Percentiles rank a stretch among this genome's conserved stretches.
phyloP scores from a whole-genome alignment of 2,329 filamentous ascomycete genomes.

The Aspergillus versicolor region DNA sequence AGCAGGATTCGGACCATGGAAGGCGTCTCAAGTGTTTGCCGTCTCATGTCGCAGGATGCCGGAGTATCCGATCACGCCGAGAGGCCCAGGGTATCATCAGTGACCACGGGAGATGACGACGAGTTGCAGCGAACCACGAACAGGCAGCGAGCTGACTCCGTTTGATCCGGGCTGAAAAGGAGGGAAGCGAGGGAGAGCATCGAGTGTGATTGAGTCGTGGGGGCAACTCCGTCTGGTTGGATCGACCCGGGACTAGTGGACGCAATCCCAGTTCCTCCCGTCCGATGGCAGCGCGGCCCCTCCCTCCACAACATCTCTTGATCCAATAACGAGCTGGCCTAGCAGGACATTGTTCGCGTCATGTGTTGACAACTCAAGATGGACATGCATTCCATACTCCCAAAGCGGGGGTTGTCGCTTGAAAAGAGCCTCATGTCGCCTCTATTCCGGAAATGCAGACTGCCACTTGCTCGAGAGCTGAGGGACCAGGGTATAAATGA shows the following conservation, averaged over 20 bases:
- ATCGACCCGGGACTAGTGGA: conserved; percentile 8
- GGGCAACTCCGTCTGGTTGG: conserved; percentile 8
- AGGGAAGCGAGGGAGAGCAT: background rate
- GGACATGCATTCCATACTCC: background rate
- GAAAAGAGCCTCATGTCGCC: conserved; percentile 7
- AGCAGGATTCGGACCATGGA: background rate
- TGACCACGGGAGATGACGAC: conserved; percentile 1
- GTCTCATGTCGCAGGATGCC: background rate
- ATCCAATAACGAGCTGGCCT: background rate
- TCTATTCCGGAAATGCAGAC: background rate
- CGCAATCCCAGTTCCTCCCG: conserved; percentile 1
- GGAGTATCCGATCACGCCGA: background rate
- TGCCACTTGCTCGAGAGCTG: background rate
- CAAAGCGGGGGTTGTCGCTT: conserved; percentile 3
- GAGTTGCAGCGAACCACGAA: background rate
- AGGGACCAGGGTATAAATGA: background rate
- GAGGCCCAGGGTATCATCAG: background rate
- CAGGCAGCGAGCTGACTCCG: background rate
- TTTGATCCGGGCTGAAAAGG: conserved; percentile 1
- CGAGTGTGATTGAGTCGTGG: background rate
- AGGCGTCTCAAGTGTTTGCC: background rate
- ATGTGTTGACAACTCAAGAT: conserved; percentile 8
- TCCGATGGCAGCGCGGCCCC: background rate
- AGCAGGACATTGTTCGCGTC: background rate
- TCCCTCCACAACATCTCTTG: conserved; percentile 6